These are phyloP conservation scores for Thelonectria blattea DNA, from an alignment of 2,329 filamentous ascomycete genomes.

Conservation along the genomic window DNA sequence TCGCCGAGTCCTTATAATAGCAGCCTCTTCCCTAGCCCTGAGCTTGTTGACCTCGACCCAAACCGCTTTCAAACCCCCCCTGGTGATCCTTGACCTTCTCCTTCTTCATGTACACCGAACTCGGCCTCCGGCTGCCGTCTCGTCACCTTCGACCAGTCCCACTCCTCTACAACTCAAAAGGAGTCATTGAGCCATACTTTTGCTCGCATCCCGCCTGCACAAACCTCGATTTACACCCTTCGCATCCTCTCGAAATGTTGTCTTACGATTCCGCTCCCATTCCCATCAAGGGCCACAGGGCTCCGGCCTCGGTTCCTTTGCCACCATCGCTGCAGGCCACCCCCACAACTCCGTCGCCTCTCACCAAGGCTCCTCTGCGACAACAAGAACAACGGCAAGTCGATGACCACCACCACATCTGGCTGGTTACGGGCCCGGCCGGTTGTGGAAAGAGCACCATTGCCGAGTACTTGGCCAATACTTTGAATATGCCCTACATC, in stretches of 20 bases:
- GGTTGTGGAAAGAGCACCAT: slow-evolving; percentile 83
- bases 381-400: slow-evolving; percentile 36
- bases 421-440: slow-evolving; percentile 80
- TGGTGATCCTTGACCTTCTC: slow-evolving; percentile 10
- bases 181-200: slow-evolving; percentile 18
- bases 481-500: slow-evolving; percentile 72
- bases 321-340: slow-evolving; percentile 31
- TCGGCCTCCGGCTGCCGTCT: slow-evolving; percentile 27
- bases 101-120: slow-evolving; percentile 19
- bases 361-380: slow-evolving; percentile 36
- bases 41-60: neutral
- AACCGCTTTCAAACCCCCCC: slow-evolving; percentile 5
- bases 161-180: slow-evolving; percentile 23
- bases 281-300: slow-evolving; percentile 50
- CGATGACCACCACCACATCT: slow-evolving; percentile 68
- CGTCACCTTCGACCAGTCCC: slow-evolving; percentile 19
- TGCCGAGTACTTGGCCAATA: slow-evolving; percentile 66
- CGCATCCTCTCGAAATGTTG: slow-evolving; percentile 48
- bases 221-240: slow-evolving; percentile 11
- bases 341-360: slow-evolving; percentile 26
- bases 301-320: slow-evolving; percentile 36
- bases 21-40: slow-evolving; percentile 24
- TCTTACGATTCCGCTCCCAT: slow-evolving; percentile 56
- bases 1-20: slow-evolving; percentile 39
- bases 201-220: slow-evolving; percentile 13